Evolutionary conservation across 352 stramenopile species (phyloP).

Genomic region (Globisporangium nagaii): DNA sequence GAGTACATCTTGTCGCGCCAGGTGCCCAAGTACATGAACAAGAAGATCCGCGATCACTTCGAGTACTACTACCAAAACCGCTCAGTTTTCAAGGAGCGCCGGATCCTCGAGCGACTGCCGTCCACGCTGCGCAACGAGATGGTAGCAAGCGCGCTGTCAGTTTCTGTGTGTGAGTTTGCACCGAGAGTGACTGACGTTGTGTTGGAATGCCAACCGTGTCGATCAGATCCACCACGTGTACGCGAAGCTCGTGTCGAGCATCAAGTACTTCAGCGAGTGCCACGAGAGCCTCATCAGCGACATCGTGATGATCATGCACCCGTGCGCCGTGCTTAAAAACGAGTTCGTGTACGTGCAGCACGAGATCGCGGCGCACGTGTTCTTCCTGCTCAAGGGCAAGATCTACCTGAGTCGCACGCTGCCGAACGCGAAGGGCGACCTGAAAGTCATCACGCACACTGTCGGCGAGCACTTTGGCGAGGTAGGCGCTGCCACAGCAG

Average conservation of each 20-base stretch:
- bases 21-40: slow-evolving; percentile 70
- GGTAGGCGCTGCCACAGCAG: slow-evolving; percentile 14
- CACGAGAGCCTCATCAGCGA: slow-evolving; percentile 80
- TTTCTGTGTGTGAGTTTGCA: too few relatives aligned
- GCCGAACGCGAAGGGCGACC: slow-evolving; percentile 33
- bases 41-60: slow-evolving; percentile 73
- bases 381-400: slow-evolving; percentile 79
- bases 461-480: slow-evolving; percentile 81
- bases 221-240: slow-evolving; percentile 73
- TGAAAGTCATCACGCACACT: slow-evolving; percentile 31
- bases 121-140: slow-evolving; percentile 79
- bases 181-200: too few relatives aligned
- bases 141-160: too few relatives aligned
- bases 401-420: slow-evolving; percentile 55
- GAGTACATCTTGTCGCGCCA: slow-evolving; percentile 80
- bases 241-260: slow-evolving; percentile 55
- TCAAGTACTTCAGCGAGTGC: slow-evolving; percentile 70
- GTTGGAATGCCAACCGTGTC: too few relatives aligned
- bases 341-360: slow-evolving; percentile 78
- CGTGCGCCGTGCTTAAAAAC: slow-evolving; percentile 70
- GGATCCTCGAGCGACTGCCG: slow-evolving; percentile 60
- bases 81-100: slow-evolving; percentile 75
- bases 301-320: slow-evolving; percentile 77
- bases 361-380: slow-evolving; percentile 81
- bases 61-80: slow-evolving; percentile 85